Evolutionary conservation across 2,329 filamentous ascomycete genomes (phyloP).

Genomic region (Pezizomycotina sp.): DNA sequence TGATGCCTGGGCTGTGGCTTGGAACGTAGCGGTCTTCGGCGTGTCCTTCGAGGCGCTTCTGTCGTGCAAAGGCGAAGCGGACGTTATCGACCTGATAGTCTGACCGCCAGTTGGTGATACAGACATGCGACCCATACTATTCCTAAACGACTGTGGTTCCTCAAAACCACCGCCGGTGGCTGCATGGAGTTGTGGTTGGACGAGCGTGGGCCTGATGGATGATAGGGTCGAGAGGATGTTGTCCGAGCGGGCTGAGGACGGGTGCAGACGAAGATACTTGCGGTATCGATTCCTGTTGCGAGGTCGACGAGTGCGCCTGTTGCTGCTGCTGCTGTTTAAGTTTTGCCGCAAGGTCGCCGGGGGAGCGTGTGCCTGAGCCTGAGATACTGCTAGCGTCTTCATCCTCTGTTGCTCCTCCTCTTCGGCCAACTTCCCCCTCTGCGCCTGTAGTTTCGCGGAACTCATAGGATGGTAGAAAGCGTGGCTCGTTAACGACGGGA

Average conservation of each 20-base stretch:
- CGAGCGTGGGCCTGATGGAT: conserved; percentile 12
- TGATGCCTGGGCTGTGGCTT: conserved; percentile 9
- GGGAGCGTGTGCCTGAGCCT: conserved; percentile 25
- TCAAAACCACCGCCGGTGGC: conserved; percentile 15
- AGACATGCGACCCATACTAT: conserved; percentile 17
- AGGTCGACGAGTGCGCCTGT: conserved; percentile 10
- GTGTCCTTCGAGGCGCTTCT: conserved; percentile 29
- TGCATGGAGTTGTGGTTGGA: conserved; percentile 15
- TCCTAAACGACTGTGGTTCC: conserved; percentile 14
- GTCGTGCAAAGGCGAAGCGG: conserved; percentile 26
- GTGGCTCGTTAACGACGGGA: conserved; percentile 71
- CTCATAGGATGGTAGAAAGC: conserved; percentile 96
- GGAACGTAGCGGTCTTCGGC: conserved; percentile 21
- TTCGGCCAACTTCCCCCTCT: conserved; percentile 43
- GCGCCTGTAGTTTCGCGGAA: conserved; percentile 81
- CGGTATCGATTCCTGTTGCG: conserved; percentile 7
- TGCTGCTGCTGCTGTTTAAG: conserved; percentile 4
- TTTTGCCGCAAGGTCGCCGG: conserved; percentile 5
- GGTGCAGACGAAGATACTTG: conserved; percentile 11
- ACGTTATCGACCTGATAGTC: conserved; percentile 21
- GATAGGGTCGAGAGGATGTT: conserved; percentile 5
- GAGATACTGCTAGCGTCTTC: conserved; percentile 23
- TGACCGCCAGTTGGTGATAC: conserved; percentile 18
- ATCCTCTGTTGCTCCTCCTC: conserved; percentile 31
- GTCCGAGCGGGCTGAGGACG: conserved; percentile 8